Evolutionary conservation across 1,139 yeast species (phyloP).

Genomic region (Diutina rugosa): DNA sequence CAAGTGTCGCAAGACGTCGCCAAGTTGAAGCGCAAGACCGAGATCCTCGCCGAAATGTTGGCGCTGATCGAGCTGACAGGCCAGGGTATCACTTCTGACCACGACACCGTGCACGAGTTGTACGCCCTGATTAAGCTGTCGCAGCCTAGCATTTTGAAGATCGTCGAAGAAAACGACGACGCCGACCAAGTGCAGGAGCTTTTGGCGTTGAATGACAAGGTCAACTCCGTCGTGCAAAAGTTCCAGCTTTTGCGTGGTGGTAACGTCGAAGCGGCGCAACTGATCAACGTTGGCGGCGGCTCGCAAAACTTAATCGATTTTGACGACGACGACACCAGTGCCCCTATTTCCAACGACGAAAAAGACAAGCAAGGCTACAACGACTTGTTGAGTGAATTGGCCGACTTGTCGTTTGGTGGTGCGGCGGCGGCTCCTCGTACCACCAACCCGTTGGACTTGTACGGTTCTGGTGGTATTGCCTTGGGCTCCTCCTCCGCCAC

Average conservation of each 20-base stretch:
- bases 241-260: constrained; percentile 58
- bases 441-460: constrained; percentile 21
- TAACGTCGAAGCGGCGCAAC: constrained; percentile 45
- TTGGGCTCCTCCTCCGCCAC: constrained; percentile 11
- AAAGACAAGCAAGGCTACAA: constrained; percentile 38
- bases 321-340: constrained; percentile 37
- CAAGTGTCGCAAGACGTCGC: constrained; percentile 78
- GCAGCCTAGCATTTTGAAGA: constrained; percentile 77
- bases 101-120: constrained; percentile 69
- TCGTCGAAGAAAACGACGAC: constrained; percentile 55
- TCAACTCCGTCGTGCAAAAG: constrained; percentile 58
- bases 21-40: constrained; percentile 79
- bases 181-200: constrained; percentile 25
- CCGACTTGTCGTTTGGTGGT: constrained; percentile 41
- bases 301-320: constrained; percentile 61
- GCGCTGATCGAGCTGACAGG: constrained; percentile 37
- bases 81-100: constrained; percentile 34
- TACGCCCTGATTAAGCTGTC: constrained; percentile 71
- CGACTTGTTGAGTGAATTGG: constrained; percentile 62
- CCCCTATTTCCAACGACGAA: constrained; percentile 21
- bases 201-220: constrained; percentile 61
- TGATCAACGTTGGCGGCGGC: constrained; percentile 27
- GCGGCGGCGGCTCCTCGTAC: constrained; percentile 10
- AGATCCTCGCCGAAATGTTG: constrained; percentile 82
- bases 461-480: constrained; percentile 34